Base-by-base conservation (phyloP, 176 grass and related monocot genomes). In the Rhynchospora tenuis region DNA sequence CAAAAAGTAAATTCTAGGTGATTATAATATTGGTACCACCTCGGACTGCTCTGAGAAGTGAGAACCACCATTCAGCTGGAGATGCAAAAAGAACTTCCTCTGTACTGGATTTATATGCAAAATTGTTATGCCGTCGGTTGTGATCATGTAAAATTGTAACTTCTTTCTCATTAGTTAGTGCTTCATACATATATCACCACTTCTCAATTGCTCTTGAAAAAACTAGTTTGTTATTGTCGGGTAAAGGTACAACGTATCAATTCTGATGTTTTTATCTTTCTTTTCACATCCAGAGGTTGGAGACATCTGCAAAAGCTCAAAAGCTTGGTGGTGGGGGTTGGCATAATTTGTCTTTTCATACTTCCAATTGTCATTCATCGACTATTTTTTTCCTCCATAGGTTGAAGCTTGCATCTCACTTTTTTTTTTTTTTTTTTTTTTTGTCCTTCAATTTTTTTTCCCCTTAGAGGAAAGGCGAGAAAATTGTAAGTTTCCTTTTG, bases 241-340 rank as follows among this genome's bases (percentile, higher is more conserved):
- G 17, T 54, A 52, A 61, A 52, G 24, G 48, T 54, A n/a, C 11
- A 13, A 7, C 10, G 12, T 22, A 54, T 16, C 72, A 75, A 54
- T 75, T 7, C 46, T 74, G 45, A 54, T 23, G 23, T 75, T 75
- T 26, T 27, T 54, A 46, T 52, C 8, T 15, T 52, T 75, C 47
- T 55, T 77, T 77, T 54, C 73, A 56, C 19, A 77, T 77, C 19
- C 24, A 77, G 24, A 77, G 73, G 47, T 56, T 77, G 73, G 73
- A 77, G 26, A 26, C 50, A 56, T 19, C 22, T 77, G 50, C 13
- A 56, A 77, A 56, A 56, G 33, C 31, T 77, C 19, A 77, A 56
- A 22, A 33, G 23, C 15, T 56, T 31, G 71, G 6, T 73, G 26
- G 73, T 33, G 46, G 71, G 69, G 71, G 22, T 26, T 74, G 46